These are phyloP conservation scores for Arxiozyma telluris DNA, from an alignment of 1,139 yeast species.

Conservation along the genomic window DNA sequence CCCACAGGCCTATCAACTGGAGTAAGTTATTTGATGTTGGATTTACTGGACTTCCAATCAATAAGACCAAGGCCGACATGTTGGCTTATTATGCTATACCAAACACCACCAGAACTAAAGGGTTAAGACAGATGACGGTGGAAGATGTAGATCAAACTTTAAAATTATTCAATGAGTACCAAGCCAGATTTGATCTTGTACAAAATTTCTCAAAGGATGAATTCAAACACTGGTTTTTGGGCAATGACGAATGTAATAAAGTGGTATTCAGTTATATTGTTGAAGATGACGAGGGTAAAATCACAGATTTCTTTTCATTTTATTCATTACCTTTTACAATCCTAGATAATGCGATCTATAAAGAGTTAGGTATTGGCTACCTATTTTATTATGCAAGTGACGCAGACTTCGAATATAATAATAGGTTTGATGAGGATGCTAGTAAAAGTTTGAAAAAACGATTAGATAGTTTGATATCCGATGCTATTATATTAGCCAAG, in stretches of 20 bases:
- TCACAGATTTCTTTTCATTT: conserved; percentile 85
- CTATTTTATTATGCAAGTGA: conserved; percentile 83
- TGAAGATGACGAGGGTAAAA: conserved; percentile 46
- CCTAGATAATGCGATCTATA: conserved; percentile 55
- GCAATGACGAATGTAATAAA: conserved; percentile 32
- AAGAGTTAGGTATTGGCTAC: conserved; percentile 76
- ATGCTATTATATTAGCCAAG: conserved; percentile 64
- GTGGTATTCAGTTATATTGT: conserved; percentile 78
- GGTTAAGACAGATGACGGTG: conserved; percentile 54
- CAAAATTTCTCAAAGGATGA: conserved; percentile 68
- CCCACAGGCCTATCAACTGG: conserved; percentile 94
- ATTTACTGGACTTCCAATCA: conserved; percentile 70
- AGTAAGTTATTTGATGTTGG: conserved; percentile 81
- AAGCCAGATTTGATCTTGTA: conserved; percentile 59
- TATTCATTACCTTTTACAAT: conserved; percentile 85
- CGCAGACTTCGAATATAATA: conserved; percentile 35
- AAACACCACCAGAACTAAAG: conserved; percentile 43
- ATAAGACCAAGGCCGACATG: conserved; percentile 72
- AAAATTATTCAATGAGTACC: conserved; percentile 51
- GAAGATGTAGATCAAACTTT: conserved; percentile 60
- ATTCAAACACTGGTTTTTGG: conserved; percentile 72
- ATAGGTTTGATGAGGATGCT: conserved; percentile 30
- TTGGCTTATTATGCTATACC: conserved; percentile 72
- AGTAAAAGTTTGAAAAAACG: conserved; percentile 43
- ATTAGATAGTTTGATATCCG: conserved; percentile 52